phyloP scores from a whole-genome alignment of 306 rosid genomes.

The Prunus davidiana region DNA sequence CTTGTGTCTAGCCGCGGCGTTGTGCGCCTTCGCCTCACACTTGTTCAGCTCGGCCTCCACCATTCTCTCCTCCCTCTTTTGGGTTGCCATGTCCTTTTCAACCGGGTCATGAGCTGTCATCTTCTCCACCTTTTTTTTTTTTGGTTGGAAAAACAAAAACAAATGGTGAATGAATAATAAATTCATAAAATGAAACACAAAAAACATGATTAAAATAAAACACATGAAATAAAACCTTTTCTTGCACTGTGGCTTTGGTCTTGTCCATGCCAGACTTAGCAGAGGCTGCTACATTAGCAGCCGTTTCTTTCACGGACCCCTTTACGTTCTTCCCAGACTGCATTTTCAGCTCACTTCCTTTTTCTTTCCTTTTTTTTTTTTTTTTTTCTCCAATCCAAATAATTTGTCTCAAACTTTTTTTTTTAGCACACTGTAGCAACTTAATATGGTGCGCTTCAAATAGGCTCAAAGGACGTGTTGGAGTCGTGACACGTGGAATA shows the following conservation, averaged over 20 bases:
- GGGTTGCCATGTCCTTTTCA: conserved; percentile 49
- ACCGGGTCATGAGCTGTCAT: conserved; percentile 40
- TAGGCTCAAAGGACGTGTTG: background rate
- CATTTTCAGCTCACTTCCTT: conserved; percentile 25
- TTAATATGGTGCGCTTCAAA: background rate
- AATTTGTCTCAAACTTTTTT: background rate
- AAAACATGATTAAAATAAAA: background rate
- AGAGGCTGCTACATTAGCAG: conserved; percentile 69
- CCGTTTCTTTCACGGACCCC: conserved; percentile 53
- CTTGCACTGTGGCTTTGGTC: conserved; percentile 63
- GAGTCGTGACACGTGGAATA: background rate
- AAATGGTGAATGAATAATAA: background rate
- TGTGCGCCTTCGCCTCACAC: conserved; percentile 39
- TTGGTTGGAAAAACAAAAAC: too few species aligned
- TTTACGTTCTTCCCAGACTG: conserved; percentile 52
- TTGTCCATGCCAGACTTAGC: conserved; percentile 77
- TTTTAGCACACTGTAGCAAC: background rate
- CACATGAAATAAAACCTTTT: conserved; percentile 45
- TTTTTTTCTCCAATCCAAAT: background rate
- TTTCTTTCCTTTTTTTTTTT: background rate
- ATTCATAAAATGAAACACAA: background rate
- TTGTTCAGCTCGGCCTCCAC: conserved; percentile 53
- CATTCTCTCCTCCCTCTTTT: conserved; percentile 40
- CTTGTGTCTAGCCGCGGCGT: conserved; percentile 29
- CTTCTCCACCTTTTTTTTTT: conserved; percentile 30